Base-by-base conservation (phyloP, 108 stramenopile species). In the Nitzschia sp. region DNA sequence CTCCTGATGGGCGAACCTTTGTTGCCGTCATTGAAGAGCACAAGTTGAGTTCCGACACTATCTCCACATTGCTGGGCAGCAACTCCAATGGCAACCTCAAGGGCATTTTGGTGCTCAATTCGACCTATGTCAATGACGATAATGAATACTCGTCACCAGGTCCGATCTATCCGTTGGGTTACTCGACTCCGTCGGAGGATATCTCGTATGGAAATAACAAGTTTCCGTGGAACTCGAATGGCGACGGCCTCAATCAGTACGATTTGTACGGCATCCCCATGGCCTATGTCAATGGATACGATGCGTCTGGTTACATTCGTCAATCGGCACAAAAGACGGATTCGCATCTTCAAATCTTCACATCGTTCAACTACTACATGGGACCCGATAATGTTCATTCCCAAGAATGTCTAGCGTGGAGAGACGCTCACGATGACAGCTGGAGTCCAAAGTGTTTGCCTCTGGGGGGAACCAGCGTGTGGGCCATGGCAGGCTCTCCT, bases 321-420 rank as follows among this genome's bases (percentile, higher is more conserved):
- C 66, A 79, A 31, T 72, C 82, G 18, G 55, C 78, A 5, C 56
- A 80, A 26, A 48, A 70, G 57, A 17, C 42, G 9, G 35, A 21
- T 27, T 35, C 49, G 15, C 59, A 69, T 33, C 35, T 51, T 24
- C 56, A 53, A 13, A 79, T 94, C 31, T 54, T 84, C 54, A 68
- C 86, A 8, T 80, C 86, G 45, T 94, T 94, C 72, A 88, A 91
- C 46, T 90, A 89, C 46, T 94, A 94, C 85, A 94, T 94, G 93
- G 93, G 93, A 35, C 87, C 90, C 6, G 75, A 86, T 30, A 64
- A 63, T 24, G 85, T 82, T 26, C 68, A 60, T 28, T 68, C 70
- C 34, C 36, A 66, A 38, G 75, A 76, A 26, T 94, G 93, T 54
- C 65, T 94, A 18, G 58, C 65, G 31, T 94, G 93, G 93, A 79